Evolutionary conservation across 2,329 filamentous ascomycete genomes (phyloP).

Genomic region (Ophiosphaerella narmari): DNA sequence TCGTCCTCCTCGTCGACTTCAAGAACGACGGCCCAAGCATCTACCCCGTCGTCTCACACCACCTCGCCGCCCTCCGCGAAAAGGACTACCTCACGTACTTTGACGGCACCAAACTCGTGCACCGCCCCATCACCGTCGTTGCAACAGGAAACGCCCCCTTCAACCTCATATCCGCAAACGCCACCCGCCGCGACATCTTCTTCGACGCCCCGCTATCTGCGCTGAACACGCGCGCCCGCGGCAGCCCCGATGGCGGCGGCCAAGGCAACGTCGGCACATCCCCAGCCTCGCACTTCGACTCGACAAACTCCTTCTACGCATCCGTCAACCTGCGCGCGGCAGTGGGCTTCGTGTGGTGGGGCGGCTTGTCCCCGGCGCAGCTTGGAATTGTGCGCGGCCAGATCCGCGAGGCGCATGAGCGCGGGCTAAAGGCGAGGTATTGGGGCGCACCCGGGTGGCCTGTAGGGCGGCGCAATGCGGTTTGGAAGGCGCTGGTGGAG

Average conservation of each 20-base stretch:
- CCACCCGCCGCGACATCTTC: conserved; percentile 59
- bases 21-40: conserved; percentile 46
- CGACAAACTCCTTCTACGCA: conserved; percentile 69
- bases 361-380: conserved; percentile 53
- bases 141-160: conserved; percentile 60
- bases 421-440: conserved; percentile 61
- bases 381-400: conserved; percentile 56
- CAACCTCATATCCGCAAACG: conserved; percentile 52
- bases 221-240: conserved; percentile 30
- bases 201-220: conserved; percentile 56
- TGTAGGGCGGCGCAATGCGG: conserved; percentile 55
- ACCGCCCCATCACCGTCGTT: conserved; percentile 57
- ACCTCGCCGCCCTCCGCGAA: conserved; percentile 55
- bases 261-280: conserved; percentile 54
- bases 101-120: conserved; percentile 49
- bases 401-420: conserved; percentile 56
- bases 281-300: conserved; percentile 43
- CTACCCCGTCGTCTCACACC: conserved; percentile 44
- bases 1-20: conserved; percentile 60
- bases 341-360: conserved; percentile 58
- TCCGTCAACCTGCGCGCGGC: conserved; percentile 60
- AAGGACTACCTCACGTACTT: conserved; percentile 57
- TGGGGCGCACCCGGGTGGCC: conserved; percentile 64
- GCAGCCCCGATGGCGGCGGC: conserved; percentile 21
- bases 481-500: conserved; percentile 59